Base-by-base conservation (phyloP, 306 rosid genomes). In the Corylus heterophylla region DNA sequence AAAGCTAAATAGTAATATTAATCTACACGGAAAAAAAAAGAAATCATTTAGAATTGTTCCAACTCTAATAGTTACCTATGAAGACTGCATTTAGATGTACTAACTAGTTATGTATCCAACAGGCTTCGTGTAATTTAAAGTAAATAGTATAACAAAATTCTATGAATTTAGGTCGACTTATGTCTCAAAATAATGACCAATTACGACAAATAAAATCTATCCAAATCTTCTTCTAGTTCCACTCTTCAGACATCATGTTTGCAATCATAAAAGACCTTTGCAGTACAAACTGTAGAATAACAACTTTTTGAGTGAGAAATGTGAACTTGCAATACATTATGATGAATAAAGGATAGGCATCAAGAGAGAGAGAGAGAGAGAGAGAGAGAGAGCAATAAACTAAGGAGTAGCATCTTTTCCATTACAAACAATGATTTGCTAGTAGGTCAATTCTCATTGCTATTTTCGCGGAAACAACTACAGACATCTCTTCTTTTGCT, bases 1-100 rank as follows among this genome's bases (percentile, higher is more conserved):
- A 45, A 49, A 68, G 74, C 66, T 37, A 54, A 67, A 14, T 49
- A 73, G 35, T 54, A 74, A 73, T 69, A 31, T 66, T 31, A 48
- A 73, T 54, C 67, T 29, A 2, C 11, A 16, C 7, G 7, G 7
- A 18, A 22, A 1, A 56, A 73, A 56, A 79, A 69, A 11, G n/a
- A 74, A 80, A 48, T 10, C 48, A 50, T 56, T 73, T 52, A 17
- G 9, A 49, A 66, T n/a, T 39, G 27, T 18, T 16, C 27, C 29
- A 67, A 39, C 29, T 37, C 8, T 12, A 39, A 37, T 37, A 37
- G 2, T 16, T 37, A 66, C 16, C 70, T 14, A 64, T 7, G 12
- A 64, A 37, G 7, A 7, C 18, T 12, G 47, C 35, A 62, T 48
- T 48, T 56, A 20, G 11, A 25, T 56, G 63, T 17, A 16, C 14